Conservation (phyloP, 139 green algal genomes). For the Tetraselmis chui region DNA sequence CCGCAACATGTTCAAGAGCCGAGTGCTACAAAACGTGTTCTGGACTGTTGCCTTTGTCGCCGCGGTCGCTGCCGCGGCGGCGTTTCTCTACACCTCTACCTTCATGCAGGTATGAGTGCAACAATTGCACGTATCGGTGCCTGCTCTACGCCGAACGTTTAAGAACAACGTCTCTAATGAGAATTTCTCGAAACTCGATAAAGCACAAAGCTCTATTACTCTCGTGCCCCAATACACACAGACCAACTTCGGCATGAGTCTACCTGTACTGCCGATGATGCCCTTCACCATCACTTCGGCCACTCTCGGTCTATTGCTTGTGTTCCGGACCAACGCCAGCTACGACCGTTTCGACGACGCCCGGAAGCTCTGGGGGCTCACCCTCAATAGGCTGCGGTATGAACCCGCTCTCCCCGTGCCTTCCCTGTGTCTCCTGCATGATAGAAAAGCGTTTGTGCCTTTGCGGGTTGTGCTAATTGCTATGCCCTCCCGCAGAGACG, state of each 20-base stretch:
- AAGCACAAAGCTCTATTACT: background rate
- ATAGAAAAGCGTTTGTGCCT: too few relatives aligned
- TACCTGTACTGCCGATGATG: background rate
- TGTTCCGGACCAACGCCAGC: conserved; percentile 59
- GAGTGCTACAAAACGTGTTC: background rate
- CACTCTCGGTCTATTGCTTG: conserved; percentile 43
- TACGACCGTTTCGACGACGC: conserved; percentile 47
- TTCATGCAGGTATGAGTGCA: background rate
- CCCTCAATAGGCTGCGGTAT: background rate
- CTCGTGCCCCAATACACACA: background rate
- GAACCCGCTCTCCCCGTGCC: too few relatives aligned
- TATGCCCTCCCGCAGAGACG: background rate
- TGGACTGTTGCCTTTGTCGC: background rate
- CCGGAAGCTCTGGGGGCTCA: conserved; percentile 29
- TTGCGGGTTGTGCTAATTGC: too few relatives aligned
- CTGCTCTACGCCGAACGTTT: too few relatives aligned
- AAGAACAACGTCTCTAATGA: too few relatives aligned
- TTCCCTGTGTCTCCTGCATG: background rate
- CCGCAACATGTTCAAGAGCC: conserved; percentile 2
- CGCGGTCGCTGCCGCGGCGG: background rate
- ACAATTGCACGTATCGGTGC: too few relatives aligned
- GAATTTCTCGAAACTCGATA: too few relatives aligned
- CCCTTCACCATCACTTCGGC: conserved; percentile 30
- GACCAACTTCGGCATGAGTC: background rate
- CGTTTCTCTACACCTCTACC: background rate